These are phyloP conservation scores for Nakazawaea siamensis DNA, from an alignment of 805 yeast genomes.

Conservation along the genomic window DNA sequence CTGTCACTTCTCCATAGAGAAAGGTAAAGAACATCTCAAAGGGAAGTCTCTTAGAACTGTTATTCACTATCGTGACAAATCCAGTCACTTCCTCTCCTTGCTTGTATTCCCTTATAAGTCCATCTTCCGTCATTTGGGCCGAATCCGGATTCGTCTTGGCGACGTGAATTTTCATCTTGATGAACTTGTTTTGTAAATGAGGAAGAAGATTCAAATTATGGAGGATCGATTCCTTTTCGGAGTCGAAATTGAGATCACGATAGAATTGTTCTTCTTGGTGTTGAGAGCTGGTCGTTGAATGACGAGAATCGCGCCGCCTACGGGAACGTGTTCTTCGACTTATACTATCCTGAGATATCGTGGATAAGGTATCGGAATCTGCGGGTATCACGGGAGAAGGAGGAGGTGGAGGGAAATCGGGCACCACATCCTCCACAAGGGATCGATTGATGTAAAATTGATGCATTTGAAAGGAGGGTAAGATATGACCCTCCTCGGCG, in stretches of 20 bases:
- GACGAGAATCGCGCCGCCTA: too few species aligned
- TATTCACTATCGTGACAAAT: constrained; percentile 7
- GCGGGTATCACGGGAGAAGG: too few species aligned
- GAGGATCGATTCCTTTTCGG: constrained; percentile 11
- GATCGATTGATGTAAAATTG: constrained; percentile 12
- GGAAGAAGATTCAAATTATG: constrained; percentile 9
- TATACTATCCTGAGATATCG: constrained; percentile 1
- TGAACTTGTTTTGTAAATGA: constrained; percentile 10
- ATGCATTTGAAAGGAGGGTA: constrained; percentile 13
- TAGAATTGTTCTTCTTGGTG: constrained; percentile 7
- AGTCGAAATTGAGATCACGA: constrained; percentile 7
- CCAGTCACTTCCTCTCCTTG: constrained; percentile 11
- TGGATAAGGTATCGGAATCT: background rate
- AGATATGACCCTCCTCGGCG: constrained; percentile 2
- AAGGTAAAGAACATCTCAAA: constrained; percentile 11
- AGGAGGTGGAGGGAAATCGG: constrained; percentile 6
- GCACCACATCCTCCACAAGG: constrained; percentile 4
- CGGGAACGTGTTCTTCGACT: too few species aligned
- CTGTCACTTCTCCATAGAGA: constrained; percentile 9
- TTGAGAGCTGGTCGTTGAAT: too few species aligned
- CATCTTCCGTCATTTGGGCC: constrained; percentile 7
- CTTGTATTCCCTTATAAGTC: constrained; percentile 7
- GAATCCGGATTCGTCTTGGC: background rate
- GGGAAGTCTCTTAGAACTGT: background rate
- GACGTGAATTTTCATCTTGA: constrained; percentile 9